A percentile compares a stretch with the other conserved stretches of the same genome.
Evolutionary conservation across 768 basidiomycete genomes (phyloP).

Genomic region (Phanerochaete carnosa): DNA sequence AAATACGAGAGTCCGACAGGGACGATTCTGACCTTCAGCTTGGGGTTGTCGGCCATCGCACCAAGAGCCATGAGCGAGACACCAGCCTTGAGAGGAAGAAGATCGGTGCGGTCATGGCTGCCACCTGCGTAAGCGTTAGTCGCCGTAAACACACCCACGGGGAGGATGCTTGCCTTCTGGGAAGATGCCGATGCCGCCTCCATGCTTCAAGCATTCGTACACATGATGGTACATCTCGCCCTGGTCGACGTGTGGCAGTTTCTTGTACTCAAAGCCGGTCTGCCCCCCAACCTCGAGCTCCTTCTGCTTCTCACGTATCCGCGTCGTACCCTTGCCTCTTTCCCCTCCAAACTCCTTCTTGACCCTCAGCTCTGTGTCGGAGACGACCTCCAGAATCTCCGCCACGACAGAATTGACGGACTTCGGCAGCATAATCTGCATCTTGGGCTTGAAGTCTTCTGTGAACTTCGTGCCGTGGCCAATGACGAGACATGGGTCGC

Average conservation of each 20-base stretch:
- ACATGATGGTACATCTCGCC: constrained; percentile 93
- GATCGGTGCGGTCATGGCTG: constrained; percentile 92
- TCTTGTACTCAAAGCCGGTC: constrained; percentile 74
- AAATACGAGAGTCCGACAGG: constrained; percentile 78
- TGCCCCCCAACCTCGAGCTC: constrained; percentile 55
- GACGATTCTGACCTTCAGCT: constrained; percentile 80
- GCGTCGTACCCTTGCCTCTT: constrained; percentile 66
- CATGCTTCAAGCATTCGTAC: constrained; percentile 80
- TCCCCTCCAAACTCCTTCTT: constrained; percentile 89
- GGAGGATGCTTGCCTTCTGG: constrained; percentile 73
- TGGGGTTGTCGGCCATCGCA: constrained; percentile 88
- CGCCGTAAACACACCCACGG: not conserved
- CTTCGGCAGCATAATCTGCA: constrained; percentile 88
- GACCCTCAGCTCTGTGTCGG: constrained; percentile 79
- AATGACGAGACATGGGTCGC: constrained; percentile 73
- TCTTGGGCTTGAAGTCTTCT: constrained; percentile 66
- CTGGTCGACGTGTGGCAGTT: constrained; percentile 88
- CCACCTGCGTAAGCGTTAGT: constrained; percentile 55
- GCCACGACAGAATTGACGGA: constrained; percentile 71
- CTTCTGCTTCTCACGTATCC: constrained; percentile 62
- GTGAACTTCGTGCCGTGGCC: constrained; percentile 77
- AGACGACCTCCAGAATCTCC: constrained; percentile 85
- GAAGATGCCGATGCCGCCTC: constrained; percentile 94
- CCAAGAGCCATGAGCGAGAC: constrained; percentile 97
- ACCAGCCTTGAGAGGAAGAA: constrained; percentile 93